Base-by-base conservation (phyloP, 768 basidiomycete genomes). In the Neoboletus subvelutipes region DNA sequence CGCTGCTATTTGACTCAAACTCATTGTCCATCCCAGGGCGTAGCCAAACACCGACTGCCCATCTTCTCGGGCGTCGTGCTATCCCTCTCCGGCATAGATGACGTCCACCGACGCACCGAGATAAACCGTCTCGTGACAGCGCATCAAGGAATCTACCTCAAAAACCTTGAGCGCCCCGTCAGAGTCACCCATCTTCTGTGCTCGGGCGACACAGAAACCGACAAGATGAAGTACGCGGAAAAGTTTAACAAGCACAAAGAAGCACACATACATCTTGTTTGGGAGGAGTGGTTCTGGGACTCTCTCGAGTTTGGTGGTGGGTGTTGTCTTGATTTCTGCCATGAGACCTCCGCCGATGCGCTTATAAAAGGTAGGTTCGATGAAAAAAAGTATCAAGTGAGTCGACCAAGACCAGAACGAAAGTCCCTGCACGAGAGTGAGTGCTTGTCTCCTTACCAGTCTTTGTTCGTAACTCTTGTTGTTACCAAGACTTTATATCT, bases 261-360 rank as follows among this genome's bases (percentile, higher is more conserved):
- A 69, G 87, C 86, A 6, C 78, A 82, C 43, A 93, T 94, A 33
- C 78, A 82, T 49, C 75, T 95, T 3, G 84, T 97, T 1, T 96
- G 94, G 90, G 93, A 95, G 66, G 94, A 96, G 59, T 98, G 95
- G 95, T 89, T 97, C 55, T 95, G 92, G 92, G 94, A 97, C 65
- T 95, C 83, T 28, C 64, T 95, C 3, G 84, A 86, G 41, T 91
- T 84, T 66, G 84, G 85, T 56, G 92, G 88, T 77, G 59, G 70
- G 68, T 15, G 18, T 26, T 37, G 18, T 51, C 31, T 50, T 48
- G n/a, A 46, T 53, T 43, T 50, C 34, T 31, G 34, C 24, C 9
- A 5, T 6, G 43, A 31, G 26, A 36, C 24, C n/a, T 43, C 17
- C 22, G 8, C 34, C 33, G 28, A 53, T 45, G 15, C 17, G 24